These are phyloP conservation scores for Pestalotiopsis sp. DNA, from an alignment of 2,329 filamentous ascomycete species.

Conservation along the genomic window DNA sequence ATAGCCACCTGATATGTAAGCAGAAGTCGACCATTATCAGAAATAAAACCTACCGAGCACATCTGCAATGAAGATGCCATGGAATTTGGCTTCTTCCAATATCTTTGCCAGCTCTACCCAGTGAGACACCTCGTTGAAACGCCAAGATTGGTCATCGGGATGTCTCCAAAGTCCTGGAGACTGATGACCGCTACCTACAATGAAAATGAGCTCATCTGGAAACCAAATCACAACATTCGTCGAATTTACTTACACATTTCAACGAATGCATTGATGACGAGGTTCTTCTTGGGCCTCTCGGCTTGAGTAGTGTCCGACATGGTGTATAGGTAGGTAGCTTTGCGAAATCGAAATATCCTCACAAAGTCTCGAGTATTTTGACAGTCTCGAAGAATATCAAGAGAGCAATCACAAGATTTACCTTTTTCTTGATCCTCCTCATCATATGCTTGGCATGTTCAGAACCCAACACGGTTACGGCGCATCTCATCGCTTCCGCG, in stretches of 20 bases:
- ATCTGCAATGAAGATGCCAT: slow-evolving; percentile 67
- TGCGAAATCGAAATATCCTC: background rate
- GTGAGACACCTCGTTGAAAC: slow-evolving; percentile 60
- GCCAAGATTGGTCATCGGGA: slow-evolving; percentile 59
- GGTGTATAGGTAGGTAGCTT: background rate
- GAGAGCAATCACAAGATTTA: background rate
- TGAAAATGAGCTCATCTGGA: background rate
- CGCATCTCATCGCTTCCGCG: background rate
- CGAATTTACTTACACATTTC: slow-evolving; percentile 12
- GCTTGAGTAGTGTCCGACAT: background rate
- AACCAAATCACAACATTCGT: background rate
- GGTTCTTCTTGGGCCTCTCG: slow-evolving; percentile 13
- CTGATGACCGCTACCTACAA: slow-evolving; percentile 14
- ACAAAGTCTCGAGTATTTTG: background rate
- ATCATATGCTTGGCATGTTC: background rate
- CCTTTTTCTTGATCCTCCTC: background rate
- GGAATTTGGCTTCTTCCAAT: slow-evolving; percentile 63
- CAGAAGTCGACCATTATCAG: no score
- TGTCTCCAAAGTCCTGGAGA: slow-evolving; percentile 42
- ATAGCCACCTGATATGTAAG: slow-evolving; percentile 53
- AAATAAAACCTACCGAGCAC: slow-evolving; percentile 45
- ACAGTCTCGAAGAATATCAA: background rate
- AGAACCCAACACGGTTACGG: background rate
- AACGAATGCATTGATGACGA: slow-evolving; percentile 16
- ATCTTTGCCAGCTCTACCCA: slow-evolving; percentile 67